These are phyloP conservation scores for Cadophora luteo-olivacea DNA, from an alignment of 2,329 filamentous ascomycete species.

Conservation along the genomic window DNA sequence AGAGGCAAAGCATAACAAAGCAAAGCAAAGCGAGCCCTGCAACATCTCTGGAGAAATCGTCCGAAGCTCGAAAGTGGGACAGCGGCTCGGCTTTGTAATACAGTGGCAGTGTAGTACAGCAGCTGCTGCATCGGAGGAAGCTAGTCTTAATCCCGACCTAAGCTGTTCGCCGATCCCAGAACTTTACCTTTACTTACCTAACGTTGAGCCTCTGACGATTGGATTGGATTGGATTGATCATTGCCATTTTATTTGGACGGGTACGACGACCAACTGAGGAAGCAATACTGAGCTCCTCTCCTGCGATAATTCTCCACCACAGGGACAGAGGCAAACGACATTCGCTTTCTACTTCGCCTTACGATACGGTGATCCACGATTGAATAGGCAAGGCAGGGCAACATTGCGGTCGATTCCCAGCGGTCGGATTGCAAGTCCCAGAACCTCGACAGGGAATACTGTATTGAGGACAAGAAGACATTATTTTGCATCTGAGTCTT, in stretches of 20 bases:
- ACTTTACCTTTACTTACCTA: neutral
- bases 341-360: neutral
- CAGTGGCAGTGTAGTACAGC: neutral
- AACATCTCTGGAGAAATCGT: neutral
- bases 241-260: no score
- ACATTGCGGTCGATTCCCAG: neutral
- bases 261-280: neutral
- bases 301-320: no score
- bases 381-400: neutral
- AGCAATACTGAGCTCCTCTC: neutral
- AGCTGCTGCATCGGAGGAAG: conserved; percentile 7
- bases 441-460: no score
- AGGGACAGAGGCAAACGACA: neutral
- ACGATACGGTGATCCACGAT: neutral
- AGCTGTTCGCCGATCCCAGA: conserved; percentile 13
- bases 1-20: neutral
- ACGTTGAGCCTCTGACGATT: conserved; percentile 14
- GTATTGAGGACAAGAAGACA: no score
- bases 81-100: neutral
- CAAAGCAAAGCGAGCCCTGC: neutral
- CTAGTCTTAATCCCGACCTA: conserved; percentile 11
- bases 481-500: neutral
- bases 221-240: neutral
- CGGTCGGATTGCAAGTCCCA: no score
- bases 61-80: neutral